Conservation (phyloP, 2,329 filamentous ascomycete genomes). For the Grosmannia huntii region DNA sequence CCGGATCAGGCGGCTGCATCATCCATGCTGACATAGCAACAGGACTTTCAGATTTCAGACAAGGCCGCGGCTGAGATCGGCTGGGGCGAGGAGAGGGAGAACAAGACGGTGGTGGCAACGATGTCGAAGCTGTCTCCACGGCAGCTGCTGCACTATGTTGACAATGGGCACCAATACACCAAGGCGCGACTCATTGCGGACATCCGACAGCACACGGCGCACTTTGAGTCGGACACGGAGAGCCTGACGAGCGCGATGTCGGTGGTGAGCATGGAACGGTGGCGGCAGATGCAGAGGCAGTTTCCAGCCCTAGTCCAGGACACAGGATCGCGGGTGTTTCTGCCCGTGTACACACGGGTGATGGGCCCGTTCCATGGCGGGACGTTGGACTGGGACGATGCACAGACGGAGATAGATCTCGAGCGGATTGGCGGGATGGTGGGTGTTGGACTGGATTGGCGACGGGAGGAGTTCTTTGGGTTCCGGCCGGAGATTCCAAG, state of each 20-base stretch:
- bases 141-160: constrained; percentile 36
- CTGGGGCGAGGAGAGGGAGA: constrained; percentile 19
- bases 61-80: constrained; percentile 16
- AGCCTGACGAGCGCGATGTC: constrained; percentile 20
- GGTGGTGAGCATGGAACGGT: constrained; percentile 13
- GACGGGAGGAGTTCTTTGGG: constrained; percentile 23
- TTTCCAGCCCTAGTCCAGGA: constrained; percentile 1
- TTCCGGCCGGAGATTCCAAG: constrained; percentile 9
- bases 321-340: not conserved
- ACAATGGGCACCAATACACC: constrained; percentile 31
- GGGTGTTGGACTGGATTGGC: constrained; percentile 22
- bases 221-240: constrained; percentile 32
- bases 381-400: constrained; percentile 27
- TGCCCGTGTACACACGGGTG: constrained; percentile 9
- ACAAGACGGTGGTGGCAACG: constrained; percentile 20
- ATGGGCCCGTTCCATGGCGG: constrained; percentile 18
- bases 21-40: not conserved
- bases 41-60: constrained; percentile 14
- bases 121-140: constrained; percentile 35
- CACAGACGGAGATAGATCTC: constrained; percentile 21
- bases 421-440: constrained; percentile 10
- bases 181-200: constrained; percentile 30
- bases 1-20: not conserved
- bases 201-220: constrained; percentile 25
- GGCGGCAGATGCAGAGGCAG: constrained; percentile 5